Base-by-base conservation (phyloP, 2,329 filamentous ascomycete species). In the Paecilomyces dactylethromorphus region DNA sequence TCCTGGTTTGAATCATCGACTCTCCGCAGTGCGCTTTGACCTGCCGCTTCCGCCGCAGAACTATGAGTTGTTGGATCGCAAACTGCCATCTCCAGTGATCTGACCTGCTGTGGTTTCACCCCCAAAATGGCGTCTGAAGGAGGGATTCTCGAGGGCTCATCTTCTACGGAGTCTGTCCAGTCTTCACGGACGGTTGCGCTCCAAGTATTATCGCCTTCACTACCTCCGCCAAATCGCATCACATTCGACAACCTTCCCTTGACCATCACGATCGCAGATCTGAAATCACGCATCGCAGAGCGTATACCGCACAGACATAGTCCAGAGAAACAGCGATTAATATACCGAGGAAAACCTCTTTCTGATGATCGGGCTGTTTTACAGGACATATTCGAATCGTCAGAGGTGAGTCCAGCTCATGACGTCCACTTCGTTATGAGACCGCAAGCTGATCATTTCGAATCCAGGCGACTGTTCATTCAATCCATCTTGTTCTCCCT, bases 321-420 rank as follows among this genome's bases (percentile, higher is more conserved):
- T 8, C 74, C 79, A 0, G 68, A 75, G 18, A 69, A 75, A 51
- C 84, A 87, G 72, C 77, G 83, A 51, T 68, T 87, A 59, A 85
- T 87, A 21, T 86, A 85, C 64, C 74, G 78, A 55, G 85, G 85
- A 21, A 76, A 80, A 58, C 78, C 81, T 29, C 75, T 87, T 6
- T 67, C 76, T 6, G 76, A 81, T 62, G 77, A 82, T 59, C 71
- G 73, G 22, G 76, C 78, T 39, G 80, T 76, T 0, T 69, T 87
- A 58, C 70, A 72, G 31, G 73, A 77, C 35, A 74, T 84, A 3
- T 76, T 87, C 61, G 80, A 81, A 49, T 71, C 77, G 15, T 74
- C 79, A 32, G 74, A 79, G 62, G 82, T 84, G 67, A 67, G 81
- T 72, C n/a, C 39, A 45, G n/a, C 26, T 32, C 3, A 13, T 13